Evolutionary conservation across 1,284 basidiomycete genomes (phyloP).

Genomic region (Cryptococcus jaspeensis): DNA sequence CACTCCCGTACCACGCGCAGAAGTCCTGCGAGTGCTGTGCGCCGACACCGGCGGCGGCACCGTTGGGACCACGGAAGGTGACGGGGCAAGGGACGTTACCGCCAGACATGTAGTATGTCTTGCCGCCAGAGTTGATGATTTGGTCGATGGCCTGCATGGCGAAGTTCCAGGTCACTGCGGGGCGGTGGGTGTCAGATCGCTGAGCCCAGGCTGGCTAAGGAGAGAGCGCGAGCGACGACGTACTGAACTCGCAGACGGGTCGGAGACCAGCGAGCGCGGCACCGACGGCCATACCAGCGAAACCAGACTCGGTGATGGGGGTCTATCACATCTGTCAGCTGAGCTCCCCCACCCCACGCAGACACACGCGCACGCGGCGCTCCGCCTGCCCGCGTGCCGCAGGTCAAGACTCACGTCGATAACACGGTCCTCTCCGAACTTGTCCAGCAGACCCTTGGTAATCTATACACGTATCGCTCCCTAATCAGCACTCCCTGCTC

Average conservation of each 20-base stretch:
- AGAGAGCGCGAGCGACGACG: constrained; percentile 24
- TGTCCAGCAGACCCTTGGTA: constrained; percentile 97
- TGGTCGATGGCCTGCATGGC: constrained; percentile 86
- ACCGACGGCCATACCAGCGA: constrained; percentile 94
- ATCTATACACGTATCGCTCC: constrained; percentile 64
- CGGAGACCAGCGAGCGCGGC: constrained; percentile 90
- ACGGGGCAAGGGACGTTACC: constrained; percentile 97
- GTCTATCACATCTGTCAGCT: constrained; percentile 53
- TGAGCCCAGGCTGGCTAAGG: neutral
- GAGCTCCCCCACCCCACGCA: neutral
- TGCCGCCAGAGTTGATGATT: constrained; percentile 99
- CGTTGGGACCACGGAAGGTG: constrained; percentile 99
- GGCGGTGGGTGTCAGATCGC: no score
- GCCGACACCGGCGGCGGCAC: constrained; percentile 93
- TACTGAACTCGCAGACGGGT: constrained; percentile 96
- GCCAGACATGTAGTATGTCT: constrained; percentile 99
- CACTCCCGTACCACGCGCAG: constrained; percentile 90
- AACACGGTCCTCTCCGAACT: constrained; percentile 98
- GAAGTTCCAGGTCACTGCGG: constrained; percentile 51
- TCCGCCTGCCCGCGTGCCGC: neutral
- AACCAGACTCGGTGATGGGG: constrained; percentile 98
- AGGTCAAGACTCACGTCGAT: constrained; percentile 63
- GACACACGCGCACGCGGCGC: neutral
- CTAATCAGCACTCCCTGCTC: constrained; percentile 1
- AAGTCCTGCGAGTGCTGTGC: constrained; percentile 91